Evolutionary conservation across 768 basidiomycete genomes (phyloP).

Genomic region (Termitomyces sp.): DNA sequence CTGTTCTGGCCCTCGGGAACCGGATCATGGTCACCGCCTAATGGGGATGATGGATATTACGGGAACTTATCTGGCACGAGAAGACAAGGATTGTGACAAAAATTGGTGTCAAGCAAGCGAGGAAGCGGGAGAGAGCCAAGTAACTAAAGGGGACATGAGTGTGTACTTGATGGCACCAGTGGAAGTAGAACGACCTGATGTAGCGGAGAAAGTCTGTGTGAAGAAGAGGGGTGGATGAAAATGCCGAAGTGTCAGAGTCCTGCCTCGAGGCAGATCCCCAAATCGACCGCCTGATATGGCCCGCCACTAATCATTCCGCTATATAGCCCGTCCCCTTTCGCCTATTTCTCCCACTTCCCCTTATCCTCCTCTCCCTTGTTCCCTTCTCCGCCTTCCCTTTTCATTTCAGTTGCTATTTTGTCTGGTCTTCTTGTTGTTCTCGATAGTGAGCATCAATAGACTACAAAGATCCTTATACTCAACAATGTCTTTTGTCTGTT

Average conservation of each 20-base stretch:
- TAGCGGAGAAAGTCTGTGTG: constrained; percentile 6
- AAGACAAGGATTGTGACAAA: constrained; percentile 5
- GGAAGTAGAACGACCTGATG: constrained; percentile 5
- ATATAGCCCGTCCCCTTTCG: constrained; percentile 15
- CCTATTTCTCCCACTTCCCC: constrained; percentile 21
- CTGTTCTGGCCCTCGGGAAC: constrained; percentile 23
- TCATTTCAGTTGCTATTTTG: constrained; percentile 28
- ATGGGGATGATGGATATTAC: constrained; percentile 27
- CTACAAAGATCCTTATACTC: constrained; percentile 22
- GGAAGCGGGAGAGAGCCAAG: background rate
- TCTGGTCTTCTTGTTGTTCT: constrained; percentile 19
- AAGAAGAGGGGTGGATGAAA: constrained; percentile 1
- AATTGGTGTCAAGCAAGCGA: background rate
- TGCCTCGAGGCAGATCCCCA: constrained; percentile 20
- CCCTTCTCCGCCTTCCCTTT: constrained; percentile 30
- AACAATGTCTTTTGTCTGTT: constrained; percentile 15
- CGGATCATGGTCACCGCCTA: constrained; percentile 35
- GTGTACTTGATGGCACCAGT: background rate
- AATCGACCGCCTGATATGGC: constrained; percentile 9
- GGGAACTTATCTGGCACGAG: constrained; percentile 12
- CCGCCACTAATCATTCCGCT: constrained; percentile 12
- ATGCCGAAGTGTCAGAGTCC: constrained; percentile 14
- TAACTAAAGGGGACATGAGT: background rate
- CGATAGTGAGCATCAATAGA: constrained; percentile 17
- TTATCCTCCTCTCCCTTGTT: constrained; percentile 11